Base-by-base conservation (phyloP, 2,329 filamentous ascomycete species). In the Cercospora beticola region DNA sequence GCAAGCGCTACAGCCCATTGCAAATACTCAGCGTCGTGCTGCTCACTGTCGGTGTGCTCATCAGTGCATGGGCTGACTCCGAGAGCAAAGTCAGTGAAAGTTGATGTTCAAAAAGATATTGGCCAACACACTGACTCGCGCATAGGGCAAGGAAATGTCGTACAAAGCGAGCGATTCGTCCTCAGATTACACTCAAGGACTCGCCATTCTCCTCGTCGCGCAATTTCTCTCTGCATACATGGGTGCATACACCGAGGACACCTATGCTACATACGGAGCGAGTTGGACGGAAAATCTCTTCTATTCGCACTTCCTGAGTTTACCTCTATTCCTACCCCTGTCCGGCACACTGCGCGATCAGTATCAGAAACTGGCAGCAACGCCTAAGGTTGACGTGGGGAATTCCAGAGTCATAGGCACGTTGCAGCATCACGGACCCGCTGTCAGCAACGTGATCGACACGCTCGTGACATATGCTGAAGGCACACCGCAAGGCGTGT, bases 241-340 rank as follows among this genome's bases (percentile, higher is more conserved):
- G 90, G 95, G 95, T 4, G 87, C 97, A 31, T 98, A 97, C 79
- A 94, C 94, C 0, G 94, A 99, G 79, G 89, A 93, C 73, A 92
- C 94, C 0, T 99, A 98, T 82, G 87, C 87, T 68, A 87, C 86
- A 66, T 93, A 97, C 79, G 93, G 94, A 5, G 91, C 92, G 31
- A 91, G 95, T 79, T 98, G 95, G 93, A 91, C 90, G 74, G 95
- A 98, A 79, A 97, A 97, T 73, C 86, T 99, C 12, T 98, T 99
- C 82, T 99, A 98, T 83, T 96, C 92, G 23, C 88, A 90, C 73
- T 79, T 92, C 7, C 84, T 94, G 23, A 92, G 90, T 0, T 82
- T 95, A 54, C 91, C 92, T 0, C 84, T 95, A 23, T 95, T 94
- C 76, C 75, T 91, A 2, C 91, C 90, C 3, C 90, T 94, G 72